Evolutionary conservation across 805 yeast species (phyloP).

Genomic region (Soucietia sequanensis): DNA sequence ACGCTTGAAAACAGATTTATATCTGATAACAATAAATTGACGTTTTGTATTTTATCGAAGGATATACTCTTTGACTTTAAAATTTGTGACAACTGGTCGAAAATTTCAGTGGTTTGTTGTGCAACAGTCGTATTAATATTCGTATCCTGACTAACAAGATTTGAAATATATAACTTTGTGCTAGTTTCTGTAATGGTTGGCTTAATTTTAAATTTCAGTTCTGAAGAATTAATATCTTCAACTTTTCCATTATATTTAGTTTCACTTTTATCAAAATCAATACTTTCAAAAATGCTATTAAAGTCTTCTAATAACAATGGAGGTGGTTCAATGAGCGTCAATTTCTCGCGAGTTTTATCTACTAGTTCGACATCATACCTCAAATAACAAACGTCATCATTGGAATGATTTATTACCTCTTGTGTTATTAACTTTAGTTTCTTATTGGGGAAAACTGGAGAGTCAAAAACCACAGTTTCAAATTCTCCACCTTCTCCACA

Average conservation of each 20-base stretch:
- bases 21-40: conserved; percentile 58
- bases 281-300: conserved; percentile 29
- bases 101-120: conserved; percentile 50
- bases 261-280: conserved; percentile 4
- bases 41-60: conserved; percentile 52
- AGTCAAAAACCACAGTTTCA: conserved; percentile 88
- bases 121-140: conserved; percentile 12
- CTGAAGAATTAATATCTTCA: not conserved
- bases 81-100: conserved; percentile 38
- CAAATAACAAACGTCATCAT: conserved; percentile 72
- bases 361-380: conserved; percentile 50
- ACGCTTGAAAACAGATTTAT: conserved; percentile 65
- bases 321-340: conserved; percentile 23
- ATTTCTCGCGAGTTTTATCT: conserved; percentile 30
- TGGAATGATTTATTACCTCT: conserved; percentile 45
- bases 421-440: conserved; percentile 41
- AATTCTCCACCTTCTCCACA: conserved; percentile 99
- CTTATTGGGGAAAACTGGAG: conserved; percentile 72
- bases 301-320: conserved; percentile 42
- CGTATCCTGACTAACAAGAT: conserved; percentile 20
- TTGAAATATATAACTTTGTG: conserved; percentile 26
- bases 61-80: conserved; percentile 29
- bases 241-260: conserved; percentile 1
- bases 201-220: not conserved
- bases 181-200: conserved; percentile 8